Evolutionary conservation across 2,329 filamentous ascomycete genomes (phyloP).

Genomic region (Pestalotiopsis sp.): DNA sequence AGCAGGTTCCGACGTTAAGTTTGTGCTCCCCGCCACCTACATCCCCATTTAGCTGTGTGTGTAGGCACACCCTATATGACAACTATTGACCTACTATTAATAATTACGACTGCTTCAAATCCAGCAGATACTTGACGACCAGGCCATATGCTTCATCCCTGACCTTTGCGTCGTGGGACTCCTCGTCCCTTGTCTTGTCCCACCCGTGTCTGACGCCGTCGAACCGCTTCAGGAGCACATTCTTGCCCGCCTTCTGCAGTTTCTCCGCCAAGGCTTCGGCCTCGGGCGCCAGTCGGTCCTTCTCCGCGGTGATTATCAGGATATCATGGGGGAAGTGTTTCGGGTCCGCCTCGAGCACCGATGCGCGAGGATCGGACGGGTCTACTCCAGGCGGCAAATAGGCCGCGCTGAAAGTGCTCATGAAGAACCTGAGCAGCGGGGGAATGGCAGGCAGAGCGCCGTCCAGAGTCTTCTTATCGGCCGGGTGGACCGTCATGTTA

Average conservation of each 20-base stretch:
- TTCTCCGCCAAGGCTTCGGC: constrained; percentile 33
- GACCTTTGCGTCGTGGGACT: background rate
- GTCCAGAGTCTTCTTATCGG: constrained; percentile 30
- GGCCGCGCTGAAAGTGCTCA: constrained; percentile 32
- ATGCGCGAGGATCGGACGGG: constrained; percentile 34
- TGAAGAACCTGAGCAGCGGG: constrained; percentile 14
- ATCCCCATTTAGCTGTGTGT: too few species aligned
- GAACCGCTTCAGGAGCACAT: background rate
- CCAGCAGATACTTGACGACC: background rate
- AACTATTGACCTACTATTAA: too few species aligned
- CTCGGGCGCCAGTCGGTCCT: constrained; percentile 39
- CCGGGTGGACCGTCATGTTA: constrained; percentile 32
- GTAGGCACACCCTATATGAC: too few species aligned
- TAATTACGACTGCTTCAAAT: background rate
- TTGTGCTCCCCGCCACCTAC: too few species aligned
- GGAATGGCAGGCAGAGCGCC: constrained; percentile 12
- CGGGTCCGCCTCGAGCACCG: constrained; percentile 32
- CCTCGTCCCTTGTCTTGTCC: background rate
- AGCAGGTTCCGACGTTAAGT: too few species aligned
- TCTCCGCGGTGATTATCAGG: constrained; percentile 36
- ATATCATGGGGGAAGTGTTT: constrained; percentile 14
- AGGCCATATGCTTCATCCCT: background rate
- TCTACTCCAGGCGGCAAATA: constrained; percentile 32
- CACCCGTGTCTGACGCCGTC: background rate
- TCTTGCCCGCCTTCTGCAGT: background rate